Percentiles rank a stretch among this genome's conserved stretches.
These are phyloP conservation scores for Diaporthe velutina DNA, from an alignment of 2,329 filamentous ascomycete genomes.

Conservation along the genomic window DNA sequence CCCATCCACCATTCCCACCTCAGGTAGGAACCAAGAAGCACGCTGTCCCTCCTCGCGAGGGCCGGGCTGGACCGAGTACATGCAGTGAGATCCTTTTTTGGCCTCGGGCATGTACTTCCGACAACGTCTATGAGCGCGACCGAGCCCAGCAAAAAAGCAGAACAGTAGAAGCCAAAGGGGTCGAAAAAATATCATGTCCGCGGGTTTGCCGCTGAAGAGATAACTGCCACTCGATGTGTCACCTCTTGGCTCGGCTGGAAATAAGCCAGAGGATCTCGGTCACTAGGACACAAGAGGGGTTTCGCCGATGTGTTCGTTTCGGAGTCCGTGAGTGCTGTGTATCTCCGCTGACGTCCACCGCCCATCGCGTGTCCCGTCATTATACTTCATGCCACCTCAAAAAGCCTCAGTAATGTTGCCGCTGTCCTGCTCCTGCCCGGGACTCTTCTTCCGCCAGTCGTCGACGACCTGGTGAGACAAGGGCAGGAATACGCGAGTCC, in stretches of 20 bases:
- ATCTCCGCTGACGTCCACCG: too few species aligned
- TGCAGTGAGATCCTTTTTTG: conserved; percentile 7
- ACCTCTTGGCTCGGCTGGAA: neutral
- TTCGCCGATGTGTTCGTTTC: neutral
- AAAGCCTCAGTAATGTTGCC: neutral
- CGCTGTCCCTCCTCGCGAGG: neutral
- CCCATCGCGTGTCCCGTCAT: neutral
- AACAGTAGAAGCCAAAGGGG: neutral
- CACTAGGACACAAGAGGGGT: neutral
- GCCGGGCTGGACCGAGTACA: neutral
- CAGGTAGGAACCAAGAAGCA: neutral
- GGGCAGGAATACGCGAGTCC: neutral
- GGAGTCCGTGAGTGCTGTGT: neutral
- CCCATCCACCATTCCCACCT: neutral
- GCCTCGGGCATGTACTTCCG: neutral
- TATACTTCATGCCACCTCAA: neutral
- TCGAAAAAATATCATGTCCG: neutral
- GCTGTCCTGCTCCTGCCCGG: neutral
- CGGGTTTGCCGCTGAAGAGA: neutral
- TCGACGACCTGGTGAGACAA: neutral
- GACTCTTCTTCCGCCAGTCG: neutral
- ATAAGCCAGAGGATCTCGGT: neutral
- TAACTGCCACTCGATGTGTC: neutral
- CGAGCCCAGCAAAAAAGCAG: neutral
- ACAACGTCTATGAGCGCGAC: neutral